Conservation (phyloP, 768 basidiomycete species). For the Russula sp. region DNA sequence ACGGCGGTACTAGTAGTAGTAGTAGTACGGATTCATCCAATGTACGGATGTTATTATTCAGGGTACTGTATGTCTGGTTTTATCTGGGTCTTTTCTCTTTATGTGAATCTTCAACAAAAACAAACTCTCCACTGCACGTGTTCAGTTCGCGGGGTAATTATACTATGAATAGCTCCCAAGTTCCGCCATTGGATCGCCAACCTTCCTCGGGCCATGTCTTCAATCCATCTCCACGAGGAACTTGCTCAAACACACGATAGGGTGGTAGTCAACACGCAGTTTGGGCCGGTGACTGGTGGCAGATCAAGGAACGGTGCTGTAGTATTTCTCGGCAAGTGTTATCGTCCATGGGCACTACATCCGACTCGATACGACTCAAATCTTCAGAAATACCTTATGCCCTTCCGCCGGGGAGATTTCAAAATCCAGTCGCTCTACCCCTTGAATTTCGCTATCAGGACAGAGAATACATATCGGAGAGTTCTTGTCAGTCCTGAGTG, state of each 20-base stretch:
- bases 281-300: constrained; percentile 53
- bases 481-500: constrained; percentile 37
- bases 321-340: constrained; percentile 53
- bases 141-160: background rate
- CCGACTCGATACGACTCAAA: background rate
- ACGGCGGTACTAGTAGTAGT: no score
- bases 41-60: no score
- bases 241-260: constrained; percentile 37
- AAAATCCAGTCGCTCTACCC: constrained; percentile 56
- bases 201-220: constrained; percentile 11
- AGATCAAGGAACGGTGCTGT: constrained; percentile 55
- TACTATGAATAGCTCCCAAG: background rate
- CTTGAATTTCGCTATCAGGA: constrained; percentile 47
- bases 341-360: background rate
- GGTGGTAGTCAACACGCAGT: constrained; percentile 47
- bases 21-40: background rate
- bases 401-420: constrained; percentile 55
- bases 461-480: constrained; percentile 57
- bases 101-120: no score
- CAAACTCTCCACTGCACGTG: no score
- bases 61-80: no score
- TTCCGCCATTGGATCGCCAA: background rate
- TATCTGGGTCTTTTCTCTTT: no score
- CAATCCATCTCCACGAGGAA: constrained; percentile 52
- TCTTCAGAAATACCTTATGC: constrained; percentile 66